Percentiles rank a stretch among this genome's conserved stretches.
phyloP scores from a whole-genome alignment of 805 yeast species.

The Ascoidea asiatica region DNA sequence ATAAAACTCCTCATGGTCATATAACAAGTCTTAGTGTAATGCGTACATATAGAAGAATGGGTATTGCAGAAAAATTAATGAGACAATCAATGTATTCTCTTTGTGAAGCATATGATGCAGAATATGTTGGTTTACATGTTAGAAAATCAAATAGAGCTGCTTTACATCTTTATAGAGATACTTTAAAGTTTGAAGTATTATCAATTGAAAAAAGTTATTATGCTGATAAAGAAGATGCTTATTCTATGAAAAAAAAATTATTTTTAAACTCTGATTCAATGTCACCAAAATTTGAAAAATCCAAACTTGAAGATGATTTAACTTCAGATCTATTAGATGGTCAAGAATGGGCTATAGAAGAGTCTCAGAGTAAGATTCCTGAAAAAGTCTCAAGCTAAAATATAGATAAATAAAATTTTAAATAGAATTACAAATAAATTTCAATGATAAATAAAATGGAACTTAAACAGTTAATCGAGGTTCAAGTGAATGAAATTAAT shows the following conservation, averaged over 20 bases:
- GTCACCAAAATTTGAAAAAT: constrained; percentile 42
- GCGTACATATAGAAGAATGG: constrained; percentile 93
- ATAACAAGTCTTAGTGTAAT: constrained; percentile 87
- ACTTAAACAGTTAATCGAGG: too few species aligned
- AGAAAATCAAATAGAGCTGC: constrained; percentile 92
- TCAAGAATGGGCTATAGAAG: constrained; percentile 1
- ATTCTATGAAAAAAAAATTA: constrained; percentile 74
- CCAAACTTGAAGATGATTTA: constrained; percentile 42
- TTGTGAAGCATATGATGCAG: constrained; percentile 68
- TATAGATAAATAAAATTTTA: too few species aligned
- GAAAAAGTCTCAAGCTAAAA: background rate
- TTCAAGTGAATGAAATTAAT: too few species aligned
- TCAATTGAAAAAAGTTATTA: constrained; percentile 81
- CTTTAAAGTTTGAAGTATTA: constrained; percentile 70
- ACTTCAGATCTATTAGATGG: constrained; percentile 30
- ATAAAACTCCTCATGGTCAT: constrained; percentile 80
- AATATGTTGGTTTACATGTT: constrained; percentile 83
- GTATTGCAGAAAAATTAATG: constrained; percentile 86
- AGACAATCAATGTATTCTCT: constrained; percentile 69
- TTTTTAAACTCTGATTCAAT: constrained; percentile 38
- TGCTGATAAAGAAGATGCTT: constrained; percentile 97
- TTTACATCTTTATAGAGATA: constrained; percentile 76
- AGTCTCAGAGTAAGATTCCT: background rate
- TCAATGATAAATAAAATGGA: background rate
- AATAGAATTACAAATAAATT: background rate